These are phyloP conservation scores for Chrysochromulina parva DNA, from an alignment of 78 protist species.

Conservation along the genomic window DNA sequence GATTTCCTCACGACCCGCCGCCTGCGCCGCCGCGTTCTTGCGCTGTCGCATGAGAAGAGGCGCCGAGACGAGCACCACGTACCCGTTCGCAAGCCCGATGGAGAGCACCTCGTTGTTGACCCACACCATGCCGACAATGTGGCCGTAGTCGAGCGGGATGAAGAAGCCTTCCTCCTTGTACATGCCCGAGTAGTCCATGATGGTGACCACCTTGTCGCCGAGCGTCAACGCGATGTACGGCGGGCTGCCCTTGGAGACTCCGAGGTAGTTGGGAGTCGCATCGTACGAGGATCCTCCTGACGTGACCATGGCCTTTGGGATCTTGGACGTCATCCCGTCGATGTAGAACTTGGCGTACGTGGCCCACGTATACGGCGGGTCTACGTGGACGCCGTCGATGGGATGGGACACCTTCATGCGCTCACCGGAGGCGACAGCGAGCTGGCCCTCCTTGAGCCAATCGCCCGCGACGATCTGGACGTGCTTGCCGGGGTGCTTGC, in stretches of 20 bases:
- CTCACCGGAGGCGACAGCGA: background rate
- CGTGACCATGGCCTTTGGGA: too few relatives aligned
- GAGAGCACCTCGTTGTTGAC: background rate
- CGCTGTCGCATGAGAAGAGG: background rate
- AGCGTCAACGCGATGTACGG: background rate
- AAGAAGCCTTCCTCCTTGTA: background rate
- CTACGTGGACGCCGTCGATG: too few relatives aligned
- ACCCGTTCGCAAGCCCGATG: background rate
- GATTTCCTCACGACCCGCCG: background rate
- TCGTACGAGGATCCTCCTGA: too few relatives aligned
- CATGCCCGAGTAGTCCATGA: background rate
- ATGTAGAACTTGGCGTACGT: background rate
- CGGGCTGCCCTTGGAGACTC: background rate
- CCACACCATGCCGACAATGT: background rate
- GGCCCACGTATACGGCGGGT: too few relatives aligned
- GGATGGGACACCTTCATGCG: background rate
- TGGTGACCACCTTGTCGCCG: background rate
- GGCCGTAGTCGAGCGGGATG: background rate
- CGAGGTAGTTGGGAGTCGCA: background rate
- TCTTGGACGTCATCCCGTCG: background rate
- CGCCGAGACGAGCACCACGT: background rate
- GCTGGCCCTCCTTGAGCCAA: background rate
- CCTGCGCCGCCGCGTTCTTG: background rate
- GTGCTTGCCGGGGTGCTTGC: background rate
- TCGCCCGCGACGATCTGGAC: background rate